Conservation (phyloP, 768 basidiomycete genomes). For the Infundibulicybe gibba region DNA sequence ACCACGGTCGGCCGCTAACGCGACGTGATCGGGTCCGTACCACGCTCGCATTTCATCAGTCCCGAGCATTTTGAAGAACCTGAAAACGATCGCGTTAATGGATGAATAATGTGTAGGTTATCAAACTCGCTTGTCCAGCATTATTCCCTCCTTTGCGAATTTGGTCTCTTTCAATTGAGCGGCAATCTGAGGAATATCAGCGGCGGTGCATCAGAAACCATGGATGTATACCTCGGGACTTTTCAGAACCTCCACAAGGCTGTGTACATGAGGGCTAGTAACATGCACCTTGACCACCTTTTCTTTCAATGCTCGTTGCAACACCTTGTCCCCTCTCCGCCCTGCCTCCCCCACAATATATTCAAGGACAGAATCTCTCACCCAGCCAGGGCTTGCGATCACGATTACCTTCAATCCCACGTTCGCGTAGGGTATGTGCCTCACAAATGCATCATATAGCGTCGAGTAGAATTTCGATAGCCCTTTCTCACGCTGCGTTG, state of each 20-base stretch:
- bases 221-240: slow-evolving; percentile 76
- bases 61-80: slow-evolving; percentile 98
- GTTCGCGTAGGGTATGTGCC: slow-evolving; percentile 85
- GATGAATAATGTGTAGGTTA: neutral
- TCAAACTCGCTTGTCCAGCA: slow-evolving; percentile 72
- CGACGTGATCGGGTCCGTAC: slow-evolving; percentile 97
- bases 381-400: slow-evolving; percentile 96
- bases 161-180: slow-evolving; percentile 89
- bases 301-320: slow-evolving; percentile 72
- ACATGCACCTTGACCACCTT: slow-evolving; percentile 92
- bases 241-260: slow-evolving; percentile 88
- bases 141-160: slow-evolving; percentile 89
- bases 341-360: slow-evolving; percentile 81
- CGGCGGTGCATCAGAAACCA: neutral
- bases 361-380: slow-evolving; percentile 83
- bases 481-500: slow-evolving; percentile 91
- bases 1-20: slow-evolving; percentile 86
- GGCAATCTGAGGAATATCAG: slow-evolving; percentile 46
- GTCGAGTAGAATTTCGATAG: slow-evolving; percentile 79
- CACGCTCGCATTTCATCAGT: slow-evolving; percentile 94
- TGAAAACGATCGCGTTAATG: slow-evolving; percentile 24
- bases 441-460: slow-evolving; percentile 80
- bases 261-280: slow-evolving; percentile 93
- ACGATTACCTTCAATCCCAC: slow-evolving; percentile 82
- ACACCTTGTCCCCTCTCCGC: slow-evolving; percentile 73